Base-by-base conservation (phyloP, 1,139 yeast genomes). In the Candida albicans region DNA sequence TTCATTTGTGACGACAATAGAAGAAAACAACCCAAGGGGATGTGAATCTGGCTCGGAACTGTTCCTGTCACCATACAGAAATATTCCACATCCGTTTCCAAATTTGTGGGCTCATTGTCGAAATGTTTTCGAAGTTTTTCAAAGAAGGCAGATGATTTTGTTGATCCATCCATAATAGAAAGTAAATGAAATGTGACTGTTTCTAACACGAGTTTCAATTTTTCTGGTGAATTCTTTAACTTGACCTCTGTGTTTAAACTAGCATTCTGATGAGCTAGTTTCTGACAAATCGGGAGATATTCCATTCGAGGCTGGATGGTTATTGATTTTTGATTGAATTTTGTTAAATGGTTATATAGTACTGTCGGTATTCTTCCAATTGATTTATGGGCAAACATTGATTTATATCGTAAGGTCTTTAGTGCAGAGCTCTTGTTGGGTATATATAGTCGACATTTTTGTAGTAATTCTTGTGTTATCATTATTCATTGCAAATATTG, bases 281-380 rank as follows among this genome's bases (percentile, higher is more conserved):
- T 43, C 6, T 46, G 24, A 15, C 22, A 47, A n/a, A 46, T 31
- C 7, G 46, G 36, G 8, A 48, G 33, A 30, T 49, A 44, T 27
- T 48, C 45, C 24, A 50, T 40, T 31, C 45, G 30, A 18, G 52
- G 53, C 11, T 43, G 51, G 4, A 49, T 35, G n/a, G 33, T 45
- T 4, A 47, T 36, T 8, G 12, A 34, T 9, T 24, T 33, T 24
- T 43, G 46, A 18, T 32, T 36, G 22, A 40, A 41, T 27, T 43
- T 45, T 5, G 50, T 47, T n/a, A 43, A 27, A 24, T 49, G 41
- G 11, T 50, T 38, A 29, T 35, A 45, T 22, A 49, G 14, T 26
- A 41, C 40, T 10, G 32, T 42, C 12, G 49, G 50, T 22, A 49
- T 38, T 39, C 52, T 38, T 12, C 49, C 52, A 25, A 35, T 15